phyloP scores from a whole-genome alignment of 352 stramenopile genomes.

The Detonula confervacea region DNA sequence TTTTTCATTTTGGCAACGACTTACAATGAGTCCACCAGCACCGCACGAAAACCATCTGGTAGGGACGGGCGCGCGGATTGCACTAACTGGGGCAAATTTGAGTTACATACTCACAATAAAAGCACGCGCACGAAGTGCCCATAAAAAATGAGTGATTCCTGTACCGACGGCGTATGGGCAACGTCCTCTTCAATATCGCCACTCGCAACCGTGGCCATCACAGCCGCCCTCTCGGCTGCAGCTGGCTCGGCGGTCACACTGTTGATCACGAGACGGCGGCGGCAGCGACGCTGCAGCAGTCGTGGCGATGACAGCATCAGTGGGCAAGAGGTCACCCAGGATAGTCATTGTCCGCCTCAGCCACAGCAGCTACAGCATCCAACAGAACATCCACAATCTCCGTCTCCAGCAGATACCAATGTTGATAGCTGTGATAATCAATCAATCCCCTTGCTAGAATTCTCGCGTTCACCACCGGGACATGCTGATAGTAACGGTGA shows the following conservation, averaged over 20 bases:
- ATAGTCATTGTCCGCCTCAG: too few species aligned
- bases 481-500: neutral
- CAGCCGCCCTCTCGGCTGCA: neutral
- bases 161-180: neutral
- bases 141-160: neutral
- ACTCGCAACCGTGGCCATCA: neutral
- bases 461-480: neutral
- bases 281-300: too few species aligned
- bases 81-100: too few species aligned
- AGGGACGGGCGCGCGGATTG: too few species aligned
- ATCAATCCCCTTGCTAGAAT: neutral
- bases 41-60: too few species aligned
- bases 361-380: too few species aligned
- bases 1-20: too few species aligned
- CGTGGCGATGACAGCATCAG: neutral
- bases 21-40: too few species aligned
- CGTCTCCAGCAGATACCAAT: neutral
- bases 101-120: too few species aligned
- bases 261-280: neutral
- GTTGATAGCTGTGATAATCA: neutral
- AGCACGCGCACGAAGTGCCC: too few species aligned
- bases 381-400: too few species aligned
- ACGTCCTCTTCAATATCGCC: neutral
- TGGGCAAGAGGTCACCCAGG: too few species aligned
- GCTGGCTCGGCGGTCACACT: neutral